Evolutionary conservation across 805 yeast species (phyloP).

Genomic region (Suhomyces vadensis): DNA sequence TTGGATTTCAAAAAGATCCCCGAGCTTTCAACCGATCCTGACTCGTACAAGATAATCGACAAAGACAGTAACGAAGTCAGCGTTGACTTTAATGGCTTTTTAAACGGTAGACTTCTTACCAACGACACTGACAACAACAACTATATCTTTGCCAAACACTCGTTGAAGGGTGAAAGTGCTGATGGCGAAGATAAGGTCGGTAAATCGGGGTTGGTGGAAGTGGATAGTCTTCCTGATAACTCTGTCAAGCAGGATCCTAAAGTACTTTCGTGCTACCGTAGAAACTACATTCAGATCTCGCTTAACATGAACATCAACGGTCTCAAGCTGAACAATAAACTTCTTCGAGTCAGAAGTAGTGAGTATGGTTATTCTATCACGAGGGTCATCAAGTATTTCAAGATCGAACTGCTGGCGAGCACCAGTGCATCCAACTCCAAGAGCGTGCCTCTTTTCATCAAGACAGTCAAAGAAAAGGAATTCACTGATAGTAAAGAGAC

Average conservation of each 20-base stretch:
- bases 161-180: not conserved
- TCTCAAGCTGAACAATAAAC: constrained; percentile 23
- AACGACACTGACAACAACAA: constrained; percentile 42
- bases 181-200: not conserved
- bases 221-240: constrained; percentile 8
- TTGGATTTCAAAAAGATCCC: constrained; percentile 29
- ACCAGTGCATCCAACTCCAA: constrained; percentile 32
- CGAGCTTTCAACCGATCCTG: constrained; percentile 13
- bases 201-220: not conserved
- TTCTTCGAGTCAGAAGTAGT: constrained; percentile 33
- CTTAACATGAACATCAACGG: constrained; percentile 32
- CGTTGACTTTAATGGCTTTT: constrained; percentile 35
- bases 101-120: constrained; percentile 45
- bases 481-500: not conserved
- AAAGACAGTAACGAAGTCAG: constrained; percentile 26
- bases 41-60: constrained; percentile 28
- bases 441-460: constrained; percentile 34
- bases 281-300: constrained; percentile 42
- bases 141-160: constrained; percentile 18
- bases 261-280: constrained; percentile 47
- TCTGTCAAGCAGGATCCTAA: constrained; percentile 25
- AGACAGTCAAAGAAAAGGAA: constrained; percentile 14
- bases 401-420: constrained; percentile 37
- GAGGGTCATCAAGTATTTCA: constrained; percentile 39
- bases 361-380: constrained; percentile 40